Percentiles rank a stretch among this genome's conserved stretches.
Evolutionary conservation across 2,329 filamentous ascomycete species (phyloP).

Genomic region (Alternaria viburni): DNA sequence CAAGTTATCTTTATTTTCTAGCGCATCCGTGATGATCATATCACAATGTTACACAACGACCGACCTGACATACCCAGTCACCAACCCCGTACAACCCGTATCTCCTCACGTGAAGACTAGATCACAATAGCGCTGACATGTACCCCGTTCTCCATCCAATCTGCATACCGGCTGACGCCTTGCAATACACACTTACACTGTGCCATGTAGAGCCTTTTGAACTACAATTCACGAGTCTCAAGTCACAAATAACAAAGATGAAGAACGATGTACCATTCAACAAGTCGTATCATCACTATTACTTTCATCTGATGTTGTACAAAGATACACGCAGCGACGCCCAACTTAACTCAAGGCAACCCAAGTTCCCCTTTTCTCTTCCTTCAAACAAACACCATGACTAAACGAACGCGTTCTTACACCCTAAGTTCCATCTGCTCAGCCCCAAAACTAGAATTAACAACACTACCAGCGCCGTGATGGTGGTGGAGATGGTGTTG

Average conservation of each 20-base stretch:
- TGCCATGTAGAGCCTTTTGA: background rate
- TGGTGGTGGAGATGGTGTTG: slow-evolving; percentile 11
- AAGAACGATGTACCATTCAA: background rate
- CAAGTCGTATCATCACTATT: background rate
- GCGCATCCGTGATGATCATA: background rate
- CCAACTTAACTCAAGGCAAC: background rate
- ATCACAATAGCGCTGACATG: background rate
- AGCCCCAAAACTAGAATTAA: slow-evolving; percentile 2
- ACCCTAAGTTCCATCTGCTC: slow-evolving; percentile 29
- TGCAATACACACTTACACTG: background rate
- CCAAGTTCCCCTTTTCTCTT: background rate
- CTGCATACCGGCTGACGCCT: background rate
- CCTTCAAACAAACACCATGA: too few species aligned
- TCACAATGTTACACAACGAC: background rate
- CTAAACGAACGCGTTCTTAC: background rate
- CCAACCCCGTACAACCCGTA: background rate
- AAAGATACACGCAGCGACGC: background rate
- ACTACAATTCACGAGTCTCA: background rate
- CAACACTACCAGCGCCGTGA: background rate
- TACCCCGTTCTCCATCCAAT: too few species aligned
- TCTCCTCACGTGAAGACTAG: background rate
- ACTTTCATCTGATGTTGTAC: background rate
- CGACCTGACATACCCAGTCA: too few species aligned
- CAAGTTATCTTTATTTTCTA: background rate
- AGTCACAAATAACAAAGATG: fast-evolving